Conservation (phyloP, 495 filamentous ascomycete species). For the Penicillium lividum region DNA sequence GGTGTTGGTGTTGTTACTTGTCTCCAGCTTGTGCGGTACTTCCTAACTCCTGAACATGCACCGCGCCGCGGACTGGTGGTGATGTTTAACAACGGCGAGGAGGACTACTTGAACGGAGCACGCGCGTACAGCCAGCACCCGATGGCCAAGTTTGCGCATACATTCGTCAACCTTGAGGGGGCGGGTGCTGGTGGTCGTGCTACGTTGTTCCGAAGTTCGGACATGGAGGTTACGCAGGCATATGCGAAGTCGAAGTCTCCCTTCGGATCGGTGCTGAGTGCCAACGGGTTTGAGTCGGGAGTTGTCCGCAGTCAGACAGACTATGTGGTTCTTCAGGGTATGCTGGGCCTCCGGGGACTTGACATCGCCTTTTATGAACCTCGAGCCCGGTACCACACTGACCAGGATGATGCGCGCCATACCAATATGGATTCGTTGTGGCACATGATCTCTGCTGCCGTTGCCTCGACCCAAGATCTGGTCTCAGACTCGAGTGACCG, state of each 20-base stretch:
- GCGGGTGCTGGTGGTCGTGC: slow-evolving; percentile 92
- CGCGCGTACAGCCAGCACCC: slow-evolving; percentile 83
- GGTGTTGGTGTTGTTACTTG: slow-evolving; percentile 85
- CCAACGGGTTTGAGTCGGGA: slow-evolving; percentile 79
- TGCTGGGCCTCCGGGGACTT: slow-evolving; percentile 80
- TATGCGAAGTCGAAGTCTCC: slow-evolving; percentile 73
- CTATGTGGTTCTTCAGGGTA: slow-evolving; percentile 80
- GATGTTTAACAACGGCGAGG: slow-evolving; percentile 93
- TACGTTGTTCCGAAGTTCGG: slow-evolving; percentile 80
- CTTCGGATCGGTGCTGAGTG: slow-evolving; percentile 78
- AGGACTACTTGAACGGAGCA: slow-evolving; percentile 90
- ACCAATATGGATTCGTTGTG: slow-evolving; percentile 74
- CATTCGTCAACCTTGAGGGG: slow-evolving; percentile 93
- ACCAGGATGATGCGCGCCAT: slow-evolving; percentile 82
- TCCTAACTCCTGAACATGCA: slow-evolving; percentile 72
- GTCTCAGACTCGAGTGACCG: slow-evolving; percentile 66
- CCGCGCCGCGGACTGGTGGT: slow-evolving; percentile 80
- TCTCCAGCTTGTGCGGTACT: slow-evolving; percentile 86
- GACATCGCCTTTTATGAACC: slow-evolving; percentile 92
- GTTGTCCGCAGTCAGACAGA: slow-evolving; percentile 85
- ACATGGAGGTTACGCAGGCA: slow-evolving; percentile 79
- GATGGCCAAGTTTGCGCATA: slow-evolving; percentile 70
- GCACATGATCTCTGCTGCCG: slow-evolving; percentile 88
- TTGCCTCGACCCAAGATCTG: slow-evolving; percentile 69
- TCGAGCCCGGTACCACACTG: slow-evolving; percentile 85